These are phyloP conservation scores for Picea abies DNA, from an alignment of 83 land plant species.

Conservation along the genomic window DNA sequence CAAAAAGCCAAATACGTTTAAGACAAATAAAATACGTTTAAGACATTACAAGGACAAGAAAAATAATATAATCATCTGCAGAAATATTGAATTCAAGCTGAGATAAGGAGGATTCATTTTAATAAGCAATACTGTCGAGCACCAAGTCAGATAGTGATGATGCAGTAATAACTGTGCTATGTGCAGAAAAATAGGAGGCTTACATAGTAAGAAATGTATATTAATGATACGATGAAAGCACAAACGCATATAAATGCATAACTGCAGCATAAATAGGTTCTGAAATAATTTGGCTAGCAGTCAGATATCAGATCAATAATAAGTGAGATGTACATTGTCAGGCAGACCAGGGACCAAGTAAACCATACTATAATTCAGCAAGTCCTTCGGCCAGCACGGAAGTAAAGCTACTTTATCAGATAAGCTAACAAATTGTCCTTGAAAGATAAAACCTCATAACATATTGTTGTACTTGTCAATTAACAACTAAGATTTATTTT, in stretches of 20 bases:
- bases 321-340: too few species aligned
- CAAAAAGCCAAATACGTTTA: too few species aligned
- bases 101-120: too few species aligned
- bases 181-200: too few species aligned
- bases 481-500: too few species aligned
- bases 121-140: too few species aligned
- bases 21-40: too few species aligned
- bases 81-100: not conserved
- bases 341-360: not conserved
- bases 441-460: too few species aligned
- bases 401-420: not conserved
- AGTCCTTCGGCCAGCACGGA: not conserved
- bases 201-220: not conserved
- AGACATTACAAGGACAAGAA: not conserved
- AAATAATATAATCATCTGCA: not conserved
- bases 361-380: not conserved
- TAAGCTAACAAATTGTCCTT: not conserved
- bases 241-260: not conserved
- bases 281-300: not conserved
- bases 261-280: not conserved
- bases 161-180: too few species aligned
- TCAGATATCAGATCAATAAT: too few species aligned
- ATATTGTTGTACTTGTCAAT: too few species aligned
- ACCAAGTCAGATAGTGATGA: too few species aligned
- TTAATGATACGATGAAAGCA: not conserved